Evolutionary conservation across 2,329 filamentous ascomycete species (phyloP), one percentile per base, ranked within the genome.

Genomic region (Hypoxylon rubiginosum): DNA sequence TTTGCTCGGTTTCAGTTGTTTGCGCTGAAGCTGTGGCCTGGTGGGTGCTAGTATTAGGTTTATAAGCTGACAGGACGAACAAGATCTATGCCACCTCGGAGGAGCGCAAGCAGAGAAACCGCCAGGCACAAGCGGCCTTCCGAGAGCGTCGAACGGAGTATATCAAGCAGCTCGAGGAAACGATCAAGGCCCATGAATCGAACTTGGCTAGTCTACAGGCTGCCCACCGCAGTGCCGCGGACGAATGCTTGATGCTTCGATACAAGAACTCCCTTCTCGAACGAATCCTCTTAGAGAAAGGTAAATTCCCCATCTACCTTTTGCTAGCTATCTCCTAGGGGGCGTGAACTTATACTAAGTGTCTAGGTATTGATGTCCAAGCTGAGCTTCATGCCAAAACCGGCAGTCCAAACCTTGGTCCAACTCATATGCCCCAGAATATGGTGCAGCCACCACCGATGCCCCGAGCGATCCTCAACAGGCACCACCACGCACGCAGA

Each of bases 51-150:
- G 26, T 19, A n/a, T 52, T 34, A 19, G 61, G 49, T 61, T 55
- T 53, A 60, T 17, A 64, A 55, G 50, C 71, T 73, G 55, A 74
- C 71, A 17, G 9, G 11, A 24, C 28, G 54, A 49, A 45, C 43
- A 66, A 97, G 95, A 97, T 97, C 70, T 99, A 99, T 86, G 96
- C 96, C 58, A 99, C 96, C 36, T 98, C 96, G 10, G 96, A 99
- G 81, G 96, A 99, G 82, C 91, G 96, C 76, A 98, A 99, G 84
- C 96, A 98, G 82, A 90, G 96, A 71, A 99, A 99, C 78, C 87
- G 96, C 73, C 96, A 98, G 83, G 96, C 96, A 51, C 96, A 99
- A 82, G 96, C 96, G 59, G 96, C 96, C 62, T 99, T 99, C 77
- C 91, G 96, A 73, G 96, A 99, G 82, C 91, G 96, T 71, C 91